phyloP scores from a whole-genome alignment of 1,139 yeast genomes.

The Arxiozyma slooffiae region DNA sequence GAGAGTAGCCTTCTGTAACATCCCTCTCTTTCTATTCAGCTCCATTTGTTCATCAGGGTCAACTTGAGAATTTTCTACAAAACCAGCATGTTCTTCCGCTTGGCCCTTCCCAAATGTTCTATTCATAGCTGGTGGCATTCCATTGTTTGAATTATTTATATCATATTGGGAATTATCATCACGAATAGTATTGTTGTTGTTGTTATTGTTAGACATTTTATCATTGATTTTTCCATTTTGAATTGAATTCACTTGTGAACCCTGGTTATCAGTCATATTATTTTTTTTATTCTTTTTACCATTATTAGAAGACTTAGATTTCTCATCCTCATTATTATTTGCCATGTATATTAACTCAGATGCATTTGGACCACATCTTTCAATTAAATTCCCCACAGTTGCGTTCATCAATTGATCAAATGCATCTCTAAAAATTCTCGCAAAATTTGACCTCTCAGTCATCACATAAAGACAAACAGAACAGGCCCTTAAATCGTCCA shows the following conservation, averaged over 20 bases:
- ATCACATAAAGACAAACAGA: constrained; percentile 48
- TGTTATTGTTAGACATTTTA: neutral
- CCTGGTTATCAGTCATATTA: neutral
- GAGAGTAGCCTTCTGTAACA: constrained; percentile 39
- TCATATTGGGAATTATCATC: neutral
- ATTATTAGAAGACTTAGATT: neutral
- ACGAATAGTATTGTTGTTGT: neutral
- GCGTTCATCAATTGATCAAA: constrained; percentile 52
- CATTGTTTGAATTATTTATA: constrained; percentile 15
- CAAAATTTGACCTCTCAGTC: constrained; percentile 50
- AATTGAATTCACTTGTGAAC: neutral
- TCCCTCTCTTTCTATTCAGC: constrained; percentile 37
- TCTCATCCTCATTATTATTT: neutral
- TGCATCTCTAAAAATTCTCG: constrained; percentile 47
- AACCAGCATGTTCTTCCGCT: constrained; percentile 25
- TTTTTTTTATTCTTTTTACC: neutral
- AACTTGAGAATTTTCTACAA: constrained; percentile 28
- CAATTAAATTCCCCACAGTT: constrained; percentile 43
- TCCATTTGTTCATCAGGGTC: constrained; percentile 43
- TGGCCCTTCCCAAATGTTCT: constrained; percentile 33
- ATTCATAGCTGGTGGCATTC: constrained; percentile 47
- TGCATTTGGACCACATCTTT: constrained; percentile 47
- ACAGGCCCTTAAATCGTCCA: constrained; percentile 51
- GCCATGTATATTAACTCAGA: constrained; percentile 37
- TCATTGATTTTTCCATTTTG: neutral